phyloP scores from a whole-genome alignment of 1,284 basidiomycete genomes.

The Heliocybe sulcata region DNA sequence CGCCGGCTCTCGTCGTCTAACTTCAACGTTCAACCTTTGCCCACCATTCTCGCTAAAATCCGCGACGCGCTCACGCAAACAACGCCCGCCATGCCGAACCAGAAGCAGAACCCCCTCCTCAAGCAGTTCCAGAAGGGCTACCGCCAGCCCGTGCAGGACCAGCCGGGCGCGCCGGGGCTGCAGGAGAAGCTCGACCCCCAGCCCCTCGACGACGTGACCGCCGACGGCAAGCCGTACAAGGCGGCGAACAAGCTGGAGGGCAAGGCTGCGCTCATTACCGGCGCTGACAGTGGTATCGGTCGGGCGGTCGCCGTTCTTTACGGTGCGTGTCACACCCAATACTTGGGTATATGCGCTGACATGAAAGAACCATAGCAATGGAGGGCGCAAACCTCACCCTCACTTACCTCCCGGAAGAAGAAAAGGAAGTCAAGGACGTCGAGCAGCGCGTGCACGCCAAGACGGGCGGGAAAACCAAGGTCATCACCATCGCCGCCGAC shows the following conservation, averaged over 20 bases:
- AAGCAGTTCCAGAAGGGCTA: constrained; percentile 24
- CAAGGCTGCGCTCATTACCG: constrained; percentile 39
- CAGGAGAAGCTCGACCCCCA: constrained; percentile 27
- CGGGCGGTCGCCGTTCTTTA: constrained; percentile 28
- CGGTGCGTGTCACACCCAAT: constrained; percentile 15
- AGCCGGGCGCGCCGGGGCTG: constrained; percentile 16
- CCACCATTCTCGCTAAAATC: background rate
- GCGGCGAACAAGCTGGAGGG: constrained; percentile 36
- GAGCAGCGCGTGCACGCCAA: constrained; percentile 31
- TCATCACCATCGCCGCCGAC: constrained; percentile 33
- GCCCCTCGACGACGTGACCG: constrained; percentile 40
- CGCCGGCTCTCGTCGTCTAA: background rate
- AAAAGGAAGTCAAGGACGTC: constrained; percentile 35
- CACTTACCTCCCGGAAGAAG: constrained; percentile 39
- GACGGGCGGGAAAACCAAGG: constrained; percentile 30
- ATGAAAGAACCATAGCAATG: constrained; percentile 26
- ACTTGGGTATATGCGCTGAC: constrained; percentile 9
- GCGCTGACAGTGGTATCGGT: constrained; percentile 45
- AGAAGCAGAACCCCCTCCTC: constrained; percentile 6
- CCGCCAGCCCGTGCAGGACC: constrained; percentile 23
- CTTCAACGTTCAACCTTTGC: background rate
- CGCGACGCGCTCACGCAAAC: background rate
- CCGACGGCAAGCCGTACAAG: constrained; percentile 38
- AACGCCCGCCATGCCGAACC: background rate
- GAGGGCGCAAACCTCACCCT: constrained; percentile 54